Conservation (phyloP, 1,139 yeast genomes). For the Suhomyces panamericanus region DNA sequence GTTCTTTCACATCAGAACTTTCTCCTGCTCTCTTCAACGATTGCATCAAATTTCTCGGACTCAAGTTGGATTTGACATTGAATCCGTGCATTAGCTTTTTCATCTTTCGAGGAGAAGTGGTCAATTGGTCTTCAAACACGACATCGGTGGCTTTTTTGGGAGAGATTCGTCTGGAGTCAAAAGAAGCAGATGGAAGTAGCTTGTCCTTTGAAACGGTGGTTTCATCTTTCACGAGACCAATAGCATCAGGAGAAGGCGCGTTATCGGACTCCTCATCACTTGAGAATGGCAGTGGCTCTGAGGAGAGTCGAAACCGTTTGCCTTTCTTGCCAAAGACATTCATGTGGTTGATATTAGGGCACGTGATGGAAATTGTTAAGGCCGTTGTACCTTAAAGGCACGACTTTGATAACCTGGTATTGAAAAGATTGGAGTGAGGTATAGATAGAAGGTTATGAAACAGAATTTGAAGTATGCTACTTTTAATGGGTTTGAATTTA, state of each 20-base stretch:
- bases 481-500: no score
- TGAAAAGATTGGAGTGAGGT: no score
- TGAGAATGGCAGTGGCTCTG: slow-evolving; percentile 8
- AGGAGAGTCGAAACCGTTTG: slow-evolving; percentile 4
- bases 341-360: slow-evolving; percentile 4
- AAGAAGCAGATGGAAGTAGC: slow-evolving; percentile 7
- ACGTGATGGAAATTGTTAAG: neutral
- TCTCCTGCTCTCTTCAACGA: neutral
- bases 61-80: neutral
- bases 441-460: no score
- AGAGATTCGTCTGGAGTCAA: slow-evolving; percentile 1
- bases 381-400: neutral
- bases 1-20: neutral
- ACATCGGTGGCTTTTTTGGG: slow-evolving; percentile 1
- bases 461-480: no score
- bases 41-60: neutral
- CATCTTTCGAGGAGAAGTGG: slow-evolving; percentile 22
- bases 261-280: slow-evolving; percentile 11
- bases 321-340: slow-evolving; percentile 11
- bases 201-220: slow-evolving; percentile 1
- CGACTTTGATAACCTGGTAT: no score
- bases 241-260: neutral
- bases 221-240: slow-evolving; percentile 5
- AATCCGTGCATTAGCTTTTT: slow-evolving; percentile 3
- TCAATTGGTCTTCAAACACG: slow-evolving; percentile 12